Evolutionary conservation across 2,329 filamentous ascomycete species (phyloP).

Genomic region (Leptodontidium sp.): DNA sequence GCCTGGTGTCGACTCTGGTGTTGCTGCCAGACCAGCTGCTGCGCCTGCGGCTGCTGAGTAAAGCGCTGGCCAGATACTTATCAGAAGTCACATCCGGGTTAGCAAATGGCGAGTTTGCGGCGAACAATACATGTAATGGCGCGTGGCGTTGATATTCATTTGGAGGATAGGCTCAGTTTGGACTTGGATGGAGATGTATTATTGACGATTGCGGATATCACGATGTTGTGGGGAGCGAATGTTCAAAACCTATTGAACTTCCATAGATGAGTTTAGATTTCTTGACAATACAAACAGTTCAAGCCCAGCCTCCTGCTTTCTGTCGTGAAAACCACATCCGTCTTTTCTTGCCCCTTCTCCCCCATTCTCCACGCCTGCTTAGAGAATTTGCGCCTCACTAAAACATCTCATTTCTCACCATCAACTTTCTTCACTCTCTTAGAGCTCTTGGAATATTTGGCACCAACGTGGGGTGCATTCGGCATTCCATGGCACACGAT

Average conservation of each 20-base stretch:
- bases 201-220: conserved; percentile 23
- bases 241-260: neutral
- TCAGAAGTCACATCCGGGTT: conserved; percentile 4
- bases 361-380: too few species aligned
- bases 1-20: conserved; percentile 22
- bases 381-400: too few species aligned
- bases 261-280: conserved; percentile 19
- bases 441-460: neutral
- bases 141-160: conserved; percentile 16
- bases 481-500: conserved; percentile 13
- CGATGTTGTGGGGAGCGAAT: conserved; percentile 8
- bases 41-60: conserved; percentile 9
- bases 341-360: too few species aligned
- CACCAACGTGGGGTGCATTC: conserved; percentile 4
- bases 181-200: conserved; percentile 23
- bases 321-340: too few species aligned
- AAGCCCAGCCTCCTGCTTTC: neutral
- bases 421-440: neutral
- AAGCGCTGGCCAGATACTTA: neutral
- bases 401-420: too few species aligned
- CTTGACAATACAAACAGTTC: conserved; percentile 16
- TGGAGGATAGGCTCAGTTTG: conserved; percentile 21
- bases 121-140: conserved; percentile 1
- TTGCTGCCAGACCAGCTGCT: conserved; percentile 19
- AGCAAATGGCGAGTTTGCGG: conserved; percentile 17